Evolutionary conservation across 1,284 basidiomycete species (phyloP).

Genomic region (Porodaedalea pini): DNA sequence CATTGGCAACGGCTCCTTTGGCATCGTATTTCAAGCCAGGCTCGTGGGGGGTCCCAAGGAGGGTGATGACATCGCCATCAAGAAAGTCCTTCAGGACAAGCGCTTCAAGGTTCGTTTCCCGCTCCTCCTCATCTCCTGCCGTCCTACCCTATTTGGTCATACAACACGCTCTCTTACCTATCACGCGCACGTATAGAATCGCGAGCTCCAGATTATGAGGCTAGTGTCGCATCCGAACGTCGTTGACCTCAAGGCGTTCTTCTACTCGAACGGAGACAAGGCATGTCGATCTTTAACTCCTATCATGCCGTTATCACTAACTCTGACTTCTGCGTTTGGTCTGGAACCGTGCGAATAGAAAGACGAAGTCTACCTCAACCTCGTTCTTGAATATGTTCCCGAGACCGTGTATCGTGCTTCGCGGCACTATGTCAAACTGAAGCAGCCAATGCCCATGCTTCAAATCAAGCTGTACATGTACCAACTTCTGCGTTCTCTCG

Average conservation of each 20-base stretch:
- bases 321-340: constrained; percentile 10
- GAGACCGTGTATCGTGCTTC: constrained; percentile 99
- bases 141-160: constrained; percentile 10
- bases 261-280: constrained; percentile 99
- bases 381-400: constrained; percentile 98
- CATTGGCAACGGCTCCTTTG: constrained; percentile 97
- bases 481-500: constrained; percentile 93
- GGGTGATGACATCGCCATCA: constrained; percentile 93
- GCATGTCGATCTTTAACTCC: constrained; percentile 40
- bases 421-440: constrained; percentile 98
- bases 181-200: constrained; percentile 64
- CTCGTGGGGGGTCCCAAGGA: constrained; percentile 60
- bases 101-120: constrained; percentile 88
- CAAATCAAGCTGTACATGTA: constrained; percentile 99
- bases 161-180: constrained; percentile 17
- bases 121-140: constrained; percentile 22
- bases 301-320: constrained; percentile 9
- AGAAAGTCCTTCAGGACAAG: constrained; percentile 99
- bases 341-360: constrained; percentile 55
- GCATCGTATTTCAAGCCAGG: constrained; percentile 93
- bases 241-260: constrained; percentile 96
- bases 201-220: constrained; percentile 99
- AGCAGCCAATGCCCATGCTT: constrained; percentile 99
- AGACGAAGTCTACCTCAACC: constrained; percentile 99
- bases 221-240: constrained; percentile 97